A percentile compares a stretch with the other conserved stretches of the same genome.
phyloP scores from a whole-genome alignment of 208 protist species.

The Crithidia expoeki region DNA sequence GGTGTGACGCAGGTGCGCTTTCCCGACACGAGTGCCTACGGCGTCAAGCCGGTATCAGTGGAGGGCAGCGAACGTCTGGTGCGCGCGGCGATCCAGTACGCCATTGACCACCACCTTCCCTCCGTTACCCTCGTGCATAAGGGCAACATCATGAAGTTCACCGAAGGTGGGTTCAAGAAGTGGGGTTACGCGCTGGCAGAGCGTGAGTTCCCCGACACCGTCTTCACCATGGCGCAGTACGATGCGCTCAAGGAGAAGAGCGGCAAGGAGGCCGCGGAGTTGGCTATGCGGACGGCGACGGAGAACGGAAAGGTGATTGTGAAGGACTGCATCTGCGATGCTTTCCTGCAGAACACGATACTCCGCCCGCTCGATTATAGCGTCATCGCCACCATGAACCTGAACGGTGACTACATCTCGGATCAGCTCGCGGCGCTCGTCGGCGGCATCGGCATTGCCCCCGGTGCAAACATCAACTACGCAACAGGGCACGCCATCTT shows the following conservation, averaged over 20 bases:
- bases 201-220: conserved; percentile 33
- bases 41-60: conserved; percentile 54
- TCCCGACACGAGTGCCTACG: conserved; percentile 40
- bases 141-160: conserved; percentile 72
- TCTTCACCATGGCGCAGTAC: conserved; percentile 48
- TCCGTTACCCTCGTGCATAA: conserved; percentile 66
- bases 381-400: conserved; percentile 56
- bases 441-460: conserved; percentile 74
- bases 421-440: conserved; percentile 70
- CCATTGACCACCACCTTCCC: conserved; percentile 44
- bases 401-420: conserved; percentile 66
- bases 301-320: conserved; percentile 49
- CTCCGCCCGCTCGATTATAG: conserved; percentile 48
- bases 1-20: conserved; percentile 48
- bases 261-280: conserved; percentile 43
- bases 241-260: conserved; percentile 35
- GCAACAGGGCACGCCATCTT: conserved; percentile 54
- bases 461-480: conserved; percentile 68
- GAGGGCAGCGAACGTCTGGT: conserved; percentile 60
- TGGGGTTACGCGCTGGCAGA: conserved; percentile 57
- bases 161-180: conserved; percentile 53
- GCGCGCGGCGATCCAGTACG: conserved; percentile 50
- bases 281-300: conserved; percentile 31
- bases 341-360: conserved; percentile 60
- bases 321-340: conserved; percentile 63